Evolutionary conservation across 1,284 basidiomycete genomes (phyloP), one percentile per base, ranked within the genome.

Genomic region (Coniferiporia sulphurascens): DNA sequence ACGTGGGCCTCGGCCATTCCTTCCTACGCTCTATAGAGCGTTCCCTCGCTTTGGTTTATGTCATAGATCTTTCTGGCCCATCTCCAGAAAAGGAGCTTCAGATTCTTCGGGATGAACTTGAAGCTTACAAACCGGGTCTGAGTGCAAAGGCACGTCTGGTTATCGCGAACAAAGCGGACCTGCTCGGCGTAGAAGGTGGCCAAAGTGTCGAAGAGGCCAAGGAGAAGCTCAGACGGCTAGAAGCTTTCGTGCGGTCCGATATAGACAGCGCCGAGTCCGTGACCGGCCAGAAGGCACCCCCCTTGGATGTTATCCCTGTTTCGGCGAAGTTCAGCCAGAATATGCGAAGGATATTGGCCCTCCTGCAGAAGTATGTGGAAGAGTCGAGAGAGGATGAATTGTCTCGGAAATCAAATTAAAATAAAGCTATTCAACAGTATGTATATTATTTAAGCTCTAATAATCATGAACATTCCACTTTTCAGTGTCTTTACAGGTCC

Each of bases 21-120:
- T 99, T 99, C 76, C 74, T 99, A 22, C 85, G 94, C 1, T 91
- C 93, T 5, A 92, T 98, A 71, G 96, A 99, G 70, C 86, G 96
- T 2, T 95, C 93, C 6, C 84, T 88, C 35, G 89, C 92, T 4
- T 82, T 99, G 2, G 91, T 88, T 0, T 98, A 96, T 69, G 95
- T 99, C 41, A 86, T 99, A 34, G 96, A 99, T 71, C 77, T 98
- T 1, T 86, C 89, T 0, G 77, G 76, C 0, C 77, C 83, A 0
- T 78, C 80, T 32, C 93, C 93, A 0, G 89, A 86, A 80, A 81
- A 87, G 15, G 92, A 95, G 60, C 76, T 98, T 17, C 67, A 73
- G 3, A 79, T 88, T 5, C 78, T 98, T 3, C 79, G 81, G 41
- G 81, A 86, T 32, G 95, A 98, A 72, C 77, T 97, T 32, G 93